Conservation (phyloP, 73 alveolate genomes). For the Uronychia binucleata region DNA sequence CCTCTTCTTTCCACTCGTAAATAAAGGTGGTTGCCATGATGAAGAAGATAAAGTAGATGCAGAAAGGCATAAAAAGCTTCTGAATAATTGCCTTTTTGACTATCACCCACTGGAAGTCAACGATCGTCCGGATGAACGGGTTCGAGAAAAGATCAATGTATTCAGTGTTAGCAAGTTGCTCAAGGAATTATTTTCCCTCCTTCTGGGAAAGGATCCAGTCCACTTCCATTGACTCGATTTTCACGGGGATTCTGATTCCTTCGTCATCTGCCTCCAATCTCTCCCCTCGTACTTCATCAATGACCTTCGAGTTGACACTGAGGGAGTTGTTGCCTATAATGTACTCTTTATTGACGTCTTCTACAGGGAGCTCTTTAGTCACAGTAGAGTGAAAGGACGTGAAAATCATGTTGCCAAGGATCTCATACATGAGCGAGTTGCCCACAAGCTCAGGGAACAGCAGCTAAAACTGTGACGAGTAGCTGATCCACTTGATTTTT, state of each 20-base stretch:
- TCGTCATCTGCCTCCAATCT: neutral
- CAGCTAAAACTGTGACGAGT: neutral
- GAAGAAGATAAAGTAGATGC: slow-evolving; percentile 21
- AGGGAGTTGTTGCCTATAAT: neutral
- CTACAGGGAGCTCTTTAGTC: neutral
- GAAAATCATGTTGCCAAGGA: neutral
- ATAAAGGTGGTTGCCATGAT: slow-evolving; percentile 10
- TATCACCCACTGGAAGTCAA: slow-evolving; percentile 45
- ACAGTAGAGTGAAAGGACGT: neutral
- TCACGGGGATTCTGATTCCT: neutral
- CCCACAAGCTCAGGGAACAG: neutral
- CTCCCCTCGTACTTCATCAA: neutral
- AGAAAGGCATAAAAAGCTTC: slow-evolving; percentile 45
- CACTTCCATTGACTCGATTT: slow-evolving; percentile 24
- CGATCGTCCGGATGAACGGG: slow-evolving; percentile 12
- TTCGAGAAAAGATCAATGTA: slow-evolving; percentile 30
- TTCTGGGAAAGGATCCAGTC: slow-evolving; percentile 31
- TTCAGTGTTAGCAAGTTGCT: slow-evolving; percentile 20
- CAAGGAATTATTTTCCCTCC: slow-evolving; percentile 17
- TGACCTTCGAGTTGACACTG: neutral
- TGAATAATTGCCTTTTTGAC: slow-evolving; percentile 23
- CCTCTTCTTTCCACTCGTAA: neutral
- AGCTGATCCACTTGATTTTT: neutral
- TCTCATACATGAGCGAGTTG: neutral
- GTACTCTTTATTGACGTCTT: neutral